These are phyloP conservation scores for Helminthosporium solani DNA, from an alignment of 2,329 filamentous ascomycete species.

Conservation along the genomic window DNA sequence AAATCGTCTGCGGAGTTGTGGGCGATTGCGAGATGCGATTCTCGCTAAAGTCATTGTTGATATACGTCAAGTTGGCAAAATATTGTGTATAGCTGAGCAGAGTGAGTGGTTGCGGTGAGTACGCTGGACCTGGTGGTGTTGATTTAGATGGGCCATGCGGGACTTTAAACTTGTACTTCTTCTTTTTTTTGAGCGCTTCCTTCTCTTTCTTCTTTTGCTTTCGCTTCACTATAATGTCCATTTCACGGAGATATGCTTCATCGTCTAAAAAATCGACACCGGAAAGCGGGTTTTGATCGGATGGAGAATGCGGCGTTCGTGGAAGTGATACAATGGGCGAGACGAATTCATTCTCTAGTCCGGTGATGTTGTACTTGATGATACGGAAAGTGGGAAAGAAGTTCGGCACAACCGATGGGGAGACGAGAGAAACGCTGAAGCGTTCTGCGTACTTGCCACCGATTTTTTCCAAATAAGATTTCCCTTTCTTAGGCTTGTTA, in stretches of 20 bases:
- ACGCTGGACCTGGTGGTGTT: slow-evolving; percentile 80
- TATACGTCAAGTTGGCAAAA: slow-evolving; percentile 86
- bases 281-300: slow-evolving; percentile 11
- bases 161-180: slow-evolving; percentile 51
- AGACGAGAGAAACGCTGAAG: slow-evolving; percentile 77
- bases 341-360: slow-evolving; percentile 58
- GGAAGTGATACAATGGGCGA: slow-evolving; percentile 1
- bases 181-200: slow-evolving; percentile 18
- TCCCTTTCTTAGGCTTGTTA: no score
- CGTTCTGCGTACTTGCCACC: slow-evolving; percentile 82
- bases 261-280: slow-evolving; percentile 19
- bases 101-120: slow-evolving; percentile 79
- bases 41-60: slow-evolving; percentile 69
- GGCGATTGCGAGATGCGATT: slow-evolving; percentile 5
- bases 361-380: slow-evolving; percentile 89
- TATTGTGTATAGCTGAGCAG: slow-evolving; percentile 84
- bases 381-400: slow-evolving; percentile 88
- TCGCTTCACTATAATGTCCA: slow-evolving; percentile 48
- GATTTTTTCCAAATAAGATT: slow-evolving; percentile 65
- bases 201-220: slow-evolving; percentile 46
- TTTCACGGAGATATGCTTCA: slow-evolving; percentile 41
- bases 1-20: slow-evolving; percentile 18
- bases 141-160: slow-evolving; percentile 73
- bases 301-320: neutral
- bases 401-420: slow-evolving; percentile 87